phyloP scores from a whole-genome alignment of 495 filamentous ascomycete genomes.

The Penicillium cataractarum region DNA sequence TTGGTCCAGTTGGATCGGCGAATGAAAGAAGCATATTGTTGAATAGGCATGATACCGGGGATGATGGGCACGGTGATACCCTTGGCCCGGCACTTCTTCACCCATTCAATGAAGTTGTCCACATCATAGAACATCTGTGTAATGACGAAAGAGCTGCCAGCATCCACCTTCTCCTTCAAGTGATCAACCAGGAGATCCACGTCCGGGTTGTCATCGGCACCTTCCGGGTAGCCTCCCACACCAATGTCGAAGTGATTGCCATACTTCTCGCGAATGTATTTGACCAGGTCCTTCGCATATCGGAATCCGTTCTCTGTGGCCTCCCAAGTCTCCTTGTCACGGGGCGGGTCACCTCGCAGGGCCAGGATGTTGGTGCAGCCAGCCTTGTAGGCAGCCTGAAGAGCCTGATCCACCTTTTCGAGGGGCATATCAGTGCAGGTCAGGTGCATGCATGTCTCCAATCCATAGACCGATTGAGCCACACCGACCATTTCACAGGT shows the following conservation, averaged over 20 bases:
- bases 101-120: slow-evolving; percentile 92
- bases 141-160: slow-evolving; percentile 88
- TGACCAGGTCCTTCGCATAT: slow-evolving; percentile 92
- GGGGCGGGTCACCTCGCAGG: slow-evolving; percentile 89
- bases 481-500: slow-evolving; percentile 98
- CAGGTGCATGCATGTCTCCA: slow-evolving; percentile 99
- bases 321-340: slow-evolving; percentile 93
- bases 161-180: slow-evolving; percentile 96
- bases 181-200: slow-evolving; percentile 85
- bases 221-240: slow-evolving; percentile 96
- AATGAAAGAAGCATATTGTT: slow-evolving; percentile 89
- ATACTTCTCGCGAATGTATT: slow-evolving; percentile 86
- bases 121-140: slow-evolving; percentile 99
- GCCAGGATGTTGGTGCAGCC: slow-evolving; percentile 98
- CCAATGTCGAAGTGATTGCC: slow-evolving; percentile 98
- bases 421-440: slow-evolving; percentile 98
- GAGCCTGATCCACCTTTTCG: slow-evolving; percentile 85
- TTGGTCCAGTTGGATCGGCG: slow-evolving; percentile 88
- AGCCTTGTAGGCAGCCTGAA: slow-evolving; percentile 87
- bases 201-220: slow-evolving; percentile 88
- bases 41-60: slow-evolving; percentile 98
- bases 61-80: slow-evolving; percentile 92
- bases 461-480: slow-evolving; percentile 92
- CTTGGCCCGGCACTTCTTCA: slow-evolving; percentile 75
- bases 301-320: slow-evolving; percentile 82